Evolutionary conservation across 257 asterid genomes (phyloP).

Genomic region (Misopates orontium): DNA sequence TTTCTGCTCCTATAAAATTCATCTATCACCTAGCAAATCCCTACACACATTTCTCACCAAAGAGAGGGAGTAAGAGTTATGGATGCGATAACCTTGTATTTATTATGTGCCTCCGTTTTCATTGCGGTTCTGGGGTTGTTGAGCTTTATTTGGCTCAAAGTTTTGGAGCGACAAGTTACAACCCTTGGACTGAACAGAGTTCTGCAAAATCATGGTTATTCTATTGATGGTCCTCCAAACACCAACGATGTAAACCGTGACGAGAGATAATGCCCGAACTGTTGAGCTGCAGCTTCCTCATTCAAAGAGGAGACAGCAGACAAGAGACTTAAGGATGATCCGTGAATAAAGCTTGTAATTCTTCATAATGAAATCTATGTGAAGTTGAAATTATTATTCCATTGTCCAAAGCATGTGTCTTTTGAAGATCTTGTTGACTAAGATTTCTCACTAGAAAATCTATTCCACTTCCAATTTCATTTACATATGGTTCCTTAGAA

Average conservation of each 20-base stretch:
- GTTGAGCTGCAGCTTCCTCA: constrained; percentile 1
- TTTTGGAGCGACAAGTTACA: neutral
- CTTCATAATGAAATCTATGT: neutral
- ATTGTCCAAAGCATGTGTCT: neutral
- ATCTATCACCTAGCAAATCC: neutral
- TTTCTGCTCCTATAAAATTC: constrained; percentile 5
- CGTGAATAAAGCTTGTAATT: neutral
- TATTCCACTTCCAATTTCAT: neutral
- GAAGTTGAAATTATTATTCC: neutral
- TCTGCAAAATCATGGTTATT: constrained; percentile 2
- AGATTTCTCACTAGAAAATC: neutral
- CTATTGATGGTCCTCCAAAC: constrained; percentile 12
- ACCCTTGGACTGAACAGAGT: neutral
- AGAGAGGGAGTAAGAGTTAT: constrained; percentile 18
- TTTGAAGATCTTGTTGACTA: neutral
- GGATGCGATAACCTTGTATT: constrained; percentile 25
- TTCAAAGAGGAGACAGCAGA: constrained; percentile 15
- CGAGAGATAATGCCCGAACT: constrained; percentile 23
- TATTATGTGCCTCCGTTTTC: constrained; percentile 24
- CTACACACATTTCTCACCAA: neutral
- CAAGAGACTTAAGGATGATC: neutral
- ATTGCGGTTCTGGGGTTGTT: constrained; percentile 17
- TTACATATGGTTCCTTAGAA: neutral
- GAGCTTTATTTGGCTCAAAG: constrained; percentile 2
- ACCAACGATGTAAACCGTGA: neutral